Percentiles rank a stretch among this genome's conserved stretches.
These are phyloP conservation scores for Colletotrichum eleusines DNA, from an alignment of 2,329 filamentous ascomycete species.

Conservation along the genomic window DNA sequence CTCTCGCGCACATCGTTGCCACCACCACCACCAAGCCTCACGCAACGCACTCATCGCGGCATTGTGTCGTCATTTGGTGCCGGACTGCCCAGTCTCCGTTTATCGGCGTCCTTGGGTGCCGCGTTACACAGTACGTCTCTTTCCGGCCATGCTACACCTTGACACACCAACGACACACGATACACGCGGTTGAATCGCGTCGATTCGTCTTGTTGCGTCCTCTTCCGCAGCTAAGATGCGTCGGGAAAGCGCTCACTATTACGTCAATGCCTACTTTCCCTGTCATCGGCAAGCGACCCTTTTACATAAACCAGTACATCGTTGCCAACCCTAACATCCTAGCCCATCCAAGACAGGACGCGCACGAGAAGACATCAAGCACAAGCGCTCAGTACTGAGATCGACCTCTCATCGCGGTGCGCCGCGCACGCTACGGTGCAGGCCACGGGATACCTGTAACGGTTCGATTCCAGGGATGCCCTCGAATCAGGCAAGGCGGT, in stretches of 20 bases:
- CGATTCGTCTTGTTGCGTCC: conserved; percentile 23
- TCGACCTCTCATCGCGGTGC: neutral
- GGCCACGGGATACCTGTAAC: conserved; percentile 10
- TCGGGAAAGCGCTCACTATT: conserved; percentile 7
- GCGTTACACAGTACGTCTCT: neutral
- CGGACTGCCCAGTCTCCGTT: conserved; percentile 1
- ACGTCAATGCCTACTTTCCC: conserved; percentile 23
- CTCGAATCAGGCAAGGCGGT: conserved; percentile 27
- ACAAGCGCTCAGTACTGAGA: neutral
- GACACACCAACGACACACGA: conserved; percentile 30
- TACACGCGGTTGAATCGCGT: conserved; percentile 26
- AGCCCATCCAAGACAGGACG: conserved; percentile 24
- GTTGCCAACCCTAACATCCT: conserved; percentile 9
- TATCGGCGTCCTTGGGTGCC: conserved; percentile 16
- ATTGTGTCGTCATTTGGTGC: conserved; percentile 7
- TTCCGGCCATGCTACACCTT: conserved; percentile 11
- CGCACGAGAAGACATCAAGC: neutral
- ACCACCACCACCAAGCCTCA: conserved; percentile 13
- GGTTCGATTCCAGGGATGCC: conserved; percentile 18
- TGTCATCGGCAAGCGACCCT: neutral
- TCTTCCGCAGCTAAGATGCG: conserved; percentile 14
- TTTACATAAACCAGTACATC: neutral
- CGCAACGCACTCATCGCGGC: neutral
- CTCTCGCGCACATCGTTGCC: neutral
- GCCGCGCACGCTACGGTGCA: neutral